Base-by-base conservation (phyloP, 768 basidiomycete species). In the Suillus subluteus region DNA sequence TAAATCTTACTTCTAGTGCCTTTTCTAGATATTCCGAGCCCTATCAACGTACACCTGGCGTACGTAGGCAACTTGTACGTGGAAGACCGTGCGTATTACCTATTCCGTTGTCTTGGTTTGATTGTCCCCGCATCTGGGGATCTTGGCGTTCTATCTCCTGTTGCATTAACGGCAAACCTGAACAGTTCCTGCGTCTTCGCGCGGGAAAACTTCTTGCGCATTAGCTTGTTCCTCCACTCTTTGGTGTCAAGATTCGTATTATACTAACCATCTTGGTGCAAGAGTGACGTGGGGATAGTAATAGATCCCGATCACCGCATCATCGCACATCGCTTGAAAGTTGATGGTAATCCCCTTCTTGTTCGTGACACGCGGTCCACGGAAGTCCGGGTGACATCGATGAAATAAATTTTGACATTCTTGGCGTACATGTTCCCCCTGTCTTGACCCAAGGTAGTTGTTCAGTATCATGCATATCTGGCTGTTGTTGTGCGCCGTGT, bases 1-100 rank as follows among this genome's bases (percentile, higher is more conserved):
- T 43, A 61, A 61, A 61, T 61, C 40, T 43, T 13, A 43, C 26
- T 30, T 61, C 26, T 32, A 61, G 59, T 18, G 30, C 40, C 18
- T 61, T 43, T 61, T 59, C 58, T 61, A 61, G 58, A 21, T n/a
- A 40, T 40, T 40, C 2, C 30, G 30, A 32, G 54, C 11, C 26
- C 30, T 21, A 43, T 61, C 26, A 43, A 30, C 59, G 11, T 30
- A 41, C 26, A 12, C 23, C 26, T 41, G 16, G 11, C 26, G 21
- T 56, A 56, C 21, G 35, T 37, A 38, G 26, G 21, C 23, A 40
- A 40, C 23, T 40, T 30, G 6, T 41, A 16, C 16, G 16, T 26
- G 58, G 37, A 59, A 58, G 56, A 59, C 23, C 26, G 6, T 23
- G 23, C 38, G 15, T 40, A 2, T 21, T 3, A 59, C 1, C 6